A percentile compares a stretch with the other conserved stretches of the same genome.
Evolutionary conservation across 495 filamentous ascomycete genomes (phyloP).

Genomic region (Lasiosphaeria hispida): DNA sequence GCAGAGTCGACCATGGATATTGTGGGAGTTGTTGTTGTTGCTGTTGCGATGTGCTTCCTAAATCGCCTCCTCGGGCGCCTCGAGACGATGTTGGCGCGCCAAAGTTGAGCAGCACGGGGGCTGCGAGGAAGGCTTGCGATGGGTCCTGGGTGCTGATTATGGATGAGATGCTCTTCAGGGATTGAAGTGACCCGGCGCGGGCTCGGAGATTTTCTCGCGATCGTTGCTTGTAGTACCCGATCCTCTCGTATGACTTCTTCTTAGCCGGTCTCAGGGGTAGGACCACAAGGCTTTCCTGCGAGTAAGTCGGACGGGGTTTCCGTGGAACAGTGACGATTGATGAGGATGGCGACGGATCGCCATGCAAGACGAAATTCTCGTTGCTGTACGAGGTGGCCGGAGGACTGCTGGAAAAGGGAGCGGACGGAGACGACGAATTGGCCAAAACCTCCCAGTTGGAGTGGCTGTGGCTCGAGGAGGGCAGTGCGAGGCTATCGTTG

Average conservation of each 20-base stretch:
- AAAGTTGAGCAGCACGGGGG: slow-evolving; percentile 26
- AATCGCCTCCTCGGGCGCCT: slow-evolving; percentile 13
- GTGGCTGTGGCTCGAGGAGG: slow-evolving; percentile 38
- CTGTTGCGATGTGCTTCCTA: slow-evolving; percentile 8
- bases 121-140: slow-evolving; percentile 32
- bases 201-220: slow-evolving; percentile 49
- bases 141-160: slow-evolving; percentile 47
- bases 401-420: slow-evolving; percentile 24
- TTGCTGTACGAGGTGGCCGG: slow-evolving; percentile 27
- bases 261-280: slow-evolving; percentile 46
- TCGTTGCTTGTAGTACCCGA: slow-evolving; percentile 47
- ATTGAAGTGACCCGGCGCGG: slow-evolving; percentile 48
- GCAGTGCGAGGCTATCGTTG: slow-evolving; percentile 34
- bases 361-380: slow-evolving; percentile 48
- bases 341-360: slow-evolving; percentile 39
- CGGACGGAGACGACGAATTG: slow-evolving; percentile 35
- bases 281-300: slow-evolving; percentile 54
- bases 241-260: slow-evolving; percentile 44
- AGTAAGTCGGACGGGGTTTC: slow-evolving; percentile 43
- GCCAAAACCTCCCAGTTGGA: slow-evolving; percentile 43
- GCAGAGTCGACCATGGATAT: slow-evolving; percentile 28
- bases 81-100: slow-evolving; percentile 13
- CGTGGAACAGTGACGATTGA: slow-evolving; percentile 31
- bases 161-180: slow-evolving; percentile 42
- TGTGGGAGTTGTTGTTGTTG: background rate